phyloP scores from a whole-genome alignment of 306 rosid species.

The Ziziphus jujuba region DNA sequence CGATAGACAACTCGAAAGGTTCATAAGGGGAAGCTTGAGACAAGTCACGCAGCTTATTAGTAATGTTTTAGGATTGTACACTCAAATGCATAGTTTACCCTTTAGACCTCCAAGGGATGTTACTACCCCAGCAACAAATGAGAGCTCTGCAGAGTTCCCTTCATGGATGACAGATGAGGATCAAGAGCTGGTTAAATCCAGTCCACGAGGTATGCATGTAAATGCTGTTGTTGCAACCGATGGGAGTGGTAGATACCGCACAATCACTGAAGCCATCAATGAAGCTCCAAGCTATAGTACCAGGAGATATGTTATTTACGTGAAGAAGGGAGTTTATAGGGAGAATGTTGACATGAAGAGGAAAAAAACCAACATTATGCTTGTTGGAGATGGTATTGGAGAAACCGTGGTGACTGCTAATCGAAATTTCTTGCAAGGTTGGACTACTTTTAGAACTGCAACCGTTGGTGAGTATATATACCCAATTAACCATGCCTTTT shows the following conservation, averaged over 20 bases:
- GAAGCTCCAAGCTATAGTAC: slow-evolving; percentile 65
- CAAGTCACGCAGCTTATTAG: slow-evolving; percentile 83
- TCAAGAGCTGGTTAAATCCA: slow-evolving; percentile 48
- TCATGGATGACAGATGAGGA: slow-evolving; percentile 71
- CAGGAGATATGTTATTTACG: slow-evolving; percentile 61
- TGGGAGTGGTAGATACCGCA: slow-evolving; percentile 70
- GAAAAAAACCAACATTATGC: slow-evolving; percentile 81
- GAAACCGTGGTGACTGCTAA: slow-evolving; percentile 63
- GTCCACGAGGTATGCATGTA: slow-evolving; percentile 35
- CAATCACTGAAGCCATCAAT: slow-evolving; percentile 72
- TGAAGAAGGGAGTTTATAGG: slow-evolving; percentile 69
- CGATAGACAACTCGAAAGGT: slow-evolving; percentile 64
- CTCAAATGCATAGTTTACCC: slow-evolving; percentile 65
- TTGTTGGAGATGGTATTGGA: slow-evolving; percentile 86
- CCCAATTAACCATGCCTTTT: not conserved
- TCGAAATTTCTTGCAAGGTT: slow-evolving; percentile 89
- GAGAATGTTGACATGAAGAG: slow-evolving; percentile 85
- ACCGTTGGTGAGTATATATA: slow-evolving; percentile 57
- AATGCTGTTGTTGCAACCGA: slow-evolving; percentile 73
- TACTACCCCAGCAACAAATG: not conserved
- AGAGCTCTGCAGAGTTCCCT: slow-evolving; percentile 28
- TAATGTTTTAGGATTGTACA: slow-evolving; percentile 71
- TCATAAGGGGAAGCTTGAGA: slow-evolving; percentile 68
- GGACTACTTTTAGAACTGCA: slow-evolving; percentile 97
- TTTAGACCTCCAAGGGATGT: slow-evolving; percentile 45